Base-by-base conservation (phyloP, 176 grass and related monocot genomes). In the Bolboschoenus planiculmis region DNA sequence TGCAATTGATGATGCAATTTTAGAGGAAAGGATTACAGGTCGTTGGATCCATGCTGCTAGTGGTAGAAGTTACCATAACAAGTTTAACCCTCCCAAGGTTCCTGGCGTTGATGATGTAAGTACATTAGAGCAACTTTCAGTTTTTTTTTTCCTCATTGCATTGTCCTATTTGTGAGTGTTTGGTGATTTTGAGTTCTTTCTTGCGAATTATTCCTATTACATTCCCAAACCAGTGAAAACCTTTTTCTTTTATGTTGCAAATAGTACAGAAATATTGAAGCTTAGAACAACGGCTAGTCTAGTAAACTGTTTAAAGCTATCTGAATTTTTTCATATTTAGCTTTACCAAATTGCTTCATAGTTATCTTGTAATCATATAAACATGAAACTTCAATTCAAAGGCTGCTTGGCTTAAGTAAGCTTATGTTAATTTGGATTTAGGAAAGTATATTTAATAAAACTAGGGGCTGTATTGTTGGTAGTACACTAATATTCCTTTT, bases 21-120 rank as follows among this genome's bases (percentile, higher is more conserved):
- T 98, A 82, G 95, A 98, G 84, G 95, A 98, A 44, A 88, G 95
- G 83, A 98, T 98, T 76, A 98, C 92, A 80, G 92, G 95, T 21
- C 92, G 95, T n/a, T 95, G 95, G 95, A 95, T 98, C 68, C 95
- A 98, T 79, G 78, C 82, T 47, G 18, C 92, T 11, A 98, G 92
- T 83, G 95, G 95, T 24, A 90, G 95, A 87, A 95, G 90, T 58
- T 98, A 98, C 80, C 95, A 98, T 86, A 85, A 88, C 13, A 98
- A 98, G 83, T 98, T 90, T 80, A 90, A 92, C 80, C 95, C 92
- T 90, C 95, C 95, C 46, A 98, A 98, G 86, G 83, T 86, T 79
- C 87, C 59, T 10, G 92, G 90, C 50, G 36, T 93, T 56, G 95
- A 98, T 71, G 95, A 97, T 97, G 95, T 97, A 90, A 94, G 92